phyloP scores from a whole-genome alignment of 192 early-diverging fungal species.

The Coemansia sp. region DNA sequence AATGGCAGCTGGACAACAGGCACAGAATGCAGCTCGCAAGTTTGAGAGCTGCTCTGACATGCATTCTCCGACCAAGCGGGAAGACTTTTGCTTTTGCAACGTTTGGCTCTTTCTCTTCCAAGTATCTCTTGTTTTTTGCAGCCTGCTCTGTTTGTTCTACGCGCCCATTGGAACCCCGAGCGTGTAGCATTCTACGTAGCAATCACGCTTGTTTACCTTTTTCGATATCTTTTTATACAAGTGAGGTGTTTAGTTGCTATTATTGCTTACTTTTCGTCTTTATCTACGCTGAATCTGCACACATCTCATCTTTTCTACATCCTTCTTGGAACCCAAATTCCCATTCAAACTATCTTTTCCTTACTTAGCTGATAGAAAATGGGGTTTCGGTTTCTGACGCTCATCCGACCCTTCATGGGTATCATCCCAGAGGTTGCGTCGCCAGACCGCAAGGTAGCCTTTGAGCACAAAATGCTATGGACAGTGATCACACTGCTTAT shows the following conservation, averaged over 20 bases:
- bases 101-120: neutral
- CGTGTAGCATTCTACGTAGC: neutral
- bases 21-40: neutral
- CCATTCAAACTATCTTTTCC: neutral
- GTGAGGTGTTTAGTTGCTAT: neutral
- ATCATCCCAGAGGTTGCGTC: slow-evolving; percentile 97
- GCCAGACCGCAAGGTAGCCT: slow-evolving; percentile 95
- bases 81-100: neutral
- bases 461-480: slow-evolving; percentile 99
- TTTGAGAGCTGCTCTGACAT: neutral
- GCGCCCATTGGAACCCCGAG: neutral
- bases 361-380: slow-evolving; percentile 9
- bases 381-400: slow-evolving; percentile 87
- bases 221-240: neutral
- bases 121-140: neutral
- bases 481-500: slow-evolving; percentile 99
- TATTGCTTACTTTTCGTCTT: neutral
- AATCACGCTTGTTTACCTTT: neutral
- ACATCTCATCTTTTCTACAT: neutral
- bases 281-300: neutral
- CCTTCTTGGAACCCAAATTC: neutral
- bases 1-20: neutral
- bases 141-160: neutral
- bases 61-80: neutral
- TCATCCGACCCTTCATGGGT: slow-evolving; percentile 96